Percentiles rank a stretch among this genome's conserved stretches.
Conservation (phyloP, 805 yeast genomes). For the Schwanniomyces pseudopolymorphus region DNA sequence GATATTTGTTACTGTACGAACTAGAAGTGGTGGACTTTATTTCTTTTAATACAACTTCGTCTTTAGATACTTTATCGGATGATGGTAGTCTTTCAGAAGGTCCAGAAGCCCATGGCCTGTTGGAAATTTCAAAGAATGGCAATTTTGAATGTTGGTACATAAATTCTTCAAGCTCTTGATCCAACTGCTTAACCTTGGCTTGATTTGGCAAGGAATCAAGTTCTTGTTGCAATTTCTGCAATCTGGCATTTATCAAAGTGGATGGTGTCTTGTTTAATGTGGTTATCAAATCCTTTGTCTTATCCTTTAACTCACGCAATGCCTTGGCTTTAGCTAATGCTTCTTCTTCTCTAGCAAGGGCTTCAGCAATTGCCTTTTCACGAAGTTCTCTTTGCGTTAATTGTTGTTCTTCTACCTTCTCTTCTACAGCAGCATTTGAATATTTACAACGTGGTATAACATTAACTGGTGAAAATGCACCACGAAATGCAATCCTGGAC, state of each 20-base stretch:
- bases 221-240: slow-evolving; percentile 28
- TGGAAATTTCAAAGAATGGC: slow-evolving; percentile 25
- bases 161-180: slow-evolving; percentile 40
- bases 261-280: slow-evolving; percentile 36
- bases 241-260: slow-evolving; percentile 27
- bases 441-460: neutral
- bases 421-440: slow-evolving; percentile 4
- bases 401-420: slow-evolving; percentile 6
- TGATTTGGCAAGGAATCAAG: slow-evolving; percentile 24
- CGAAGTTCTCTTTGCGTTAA: slow-evolving; percentile 29
- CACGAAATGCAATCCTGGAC: neutral
- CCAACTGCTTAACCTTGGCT: slow-evolving; percentile 37
- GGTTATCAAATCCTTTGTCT: slow-evolving; percentile 25
- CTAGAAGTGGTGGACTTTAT: slow-evolving; percentile 32
- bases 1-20: slow-evolving; percentile 42
- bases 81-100: neutral
- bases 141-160: slow-evolving; percentile 31
- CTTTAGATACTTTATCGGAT: slow-evolving; percentile 6
- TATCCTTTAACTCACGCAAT: slow-evolving; percentile 29
- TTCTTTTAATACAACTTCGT: slow-evolving; percentile 11
- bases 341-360: slow-evolving; percentile 44
- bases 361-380: slow-evolving; percentile 43
- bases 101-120: slow-evolving; percentile 35
- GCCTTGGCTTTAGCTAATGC: slow-evolving; percentile 33
- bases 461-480: neutral